phyloP scores from a whole-genome alignment of 2,329 filamentous ascomycete genomes.

The Colletotrichum truncatum region DNA sequence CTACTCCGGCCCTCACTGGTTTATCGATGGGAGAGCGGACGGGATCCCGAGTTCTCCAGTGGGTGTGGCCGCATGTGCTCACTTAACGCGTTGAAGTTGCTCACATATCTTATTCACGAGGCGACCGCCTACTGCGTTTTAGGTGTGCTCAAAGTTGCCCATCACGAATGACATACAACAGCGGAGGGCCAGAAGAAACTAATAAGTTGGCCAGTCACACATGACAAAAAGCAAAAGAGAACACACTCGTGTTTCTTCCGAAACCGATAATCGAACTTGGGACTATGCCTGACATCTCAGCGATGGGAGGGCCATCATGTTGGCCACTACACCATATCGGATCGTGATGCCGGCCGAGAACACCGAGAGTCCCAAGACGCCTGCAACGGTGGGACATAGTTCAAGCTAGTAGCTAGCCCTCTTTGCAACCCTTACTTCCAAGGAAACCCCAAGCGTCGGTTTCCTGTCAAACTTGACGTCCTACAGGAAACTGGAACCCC shows the following conservation, averaged over 20 bases:
- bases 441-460: background rate
- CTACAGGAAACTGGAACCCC: background rate
- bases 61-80: background rate
- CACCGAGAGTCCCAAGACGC: background rate
- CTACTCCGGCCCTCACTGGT: background rate
- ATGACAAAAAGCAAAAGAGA: background rate
- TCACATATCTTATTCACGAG: background rate
- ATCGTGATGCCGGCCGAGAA: fast-evolving
- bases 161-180: too few species aligned
- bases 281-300: slow-evolving; percentile 24
- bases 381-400: background rate
- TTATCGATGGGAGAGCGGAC: slow-evolving; percentile 5
- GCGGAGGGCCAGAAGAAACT: too few species aligned
- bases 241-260: too few species aligned
- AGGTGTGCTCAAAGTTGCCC: too few species aligned
- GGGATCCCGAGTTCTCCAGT: slow-evolving; percentile 5
- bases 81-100: background rate
- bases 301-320: slow-evolving; percentile 23
- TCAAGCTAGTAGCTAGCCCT: background rate
- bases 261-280: slow-evolving; percentile 29
- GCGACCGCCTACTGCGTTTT: too few species aligned
- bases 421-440: background rate
- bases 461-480: background rate
- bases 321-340: slow-evolving; percentile 30
- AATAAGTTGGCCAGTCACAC: too few species aligned